Conservation (phyloP, 441 rosid genomes). For the Gossypium gossypioides region DNA sequence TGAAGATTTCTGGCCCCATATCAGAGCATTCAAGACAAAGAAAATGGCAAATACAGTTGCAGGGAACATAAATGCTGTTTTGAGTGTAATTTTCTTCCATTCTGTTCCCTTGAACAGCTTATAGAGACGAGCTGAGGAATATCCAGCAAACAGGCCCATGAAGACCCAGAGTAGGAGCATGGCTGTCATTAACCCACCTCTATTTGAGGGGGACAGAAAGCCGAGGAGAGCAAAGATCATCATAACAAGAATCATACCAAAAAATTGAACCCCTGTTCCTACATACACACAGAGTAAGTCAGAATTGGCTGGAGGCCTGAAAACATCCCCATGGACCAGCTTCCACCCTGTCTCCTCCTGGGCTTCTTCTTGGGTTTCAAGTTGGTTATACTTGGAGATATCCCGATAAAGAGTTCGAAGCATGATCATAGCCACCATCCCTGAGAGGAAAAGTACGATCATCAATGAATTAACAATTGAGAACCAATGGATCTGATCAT, state of each 20-base stretch:
- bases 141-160: constrained; percentile 89
- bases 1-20: constrained; percentile 89
- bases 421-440: constrained; percentile 98
- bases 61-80: constrained; percentile 73
- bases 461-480: constrained; percentile 83
- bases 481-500: constrained; percentile 95
- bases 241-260: constrained; percentile 79
- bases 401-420: constrained; percentile 79
- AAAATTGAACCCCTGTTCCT: constrained; percentile 92
- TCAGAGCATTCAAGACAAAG: constrained; percentile 72
- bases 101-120: constrained; percentile 75
- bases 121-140: constrained; percentile 63
- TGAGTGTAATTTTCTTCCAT: constrained; percentile 74
- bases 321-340: constrained; percentile 84
- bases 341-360: constrained; percentile 94
- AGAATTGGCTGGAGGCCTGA: constrained; percentile 63
- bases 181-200: constrained; percentile 82
- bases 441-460: constrained; percentile 92
- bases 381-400: constrained; percentile 86
- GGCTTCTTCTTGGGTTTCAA: constrained; percentile 90
- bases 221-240: constrained; percentile 87
- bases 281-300: constrained; percentile 80
- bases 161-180: constrained; percentile 90
- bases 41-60: constrained; percentile 51
- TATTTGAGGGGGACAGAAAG: constrained; percentile 83